Conservation (phyloP, 2,329 filamentous ascomycete genomes). For the Penicillium sp. region DNA sequence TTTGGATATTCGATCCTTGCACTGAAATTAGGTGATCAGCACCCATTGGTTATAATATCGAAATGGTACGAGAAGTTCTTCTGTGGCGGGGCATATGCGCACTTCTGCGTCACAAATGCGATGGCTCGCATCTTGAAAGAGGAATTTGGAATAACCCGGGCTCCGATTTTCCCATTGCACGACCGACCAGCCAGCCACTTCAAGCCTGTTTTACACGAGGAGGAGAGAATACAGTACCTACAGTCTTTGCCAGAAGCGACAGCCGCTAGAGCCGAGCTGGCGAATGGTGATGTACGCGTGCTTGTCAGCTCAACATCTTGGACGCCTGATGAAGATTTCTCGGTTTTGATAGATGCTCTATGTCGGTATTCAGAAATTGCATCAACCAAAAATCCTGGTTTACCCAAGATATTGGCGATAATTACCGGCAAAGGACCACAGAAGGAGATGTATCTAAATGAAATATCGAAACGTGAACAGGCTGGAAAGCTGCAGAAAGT, state of each 20-base stretch:
- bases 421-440: constrained; percentile 94
- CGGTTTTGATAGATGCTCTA: constrained; percentile 76
- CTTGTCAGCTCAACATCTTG: constrained; percentile 93
- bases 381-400: constrained; percentile 39
- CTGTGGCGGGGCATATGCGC: constrained; percentile 64
- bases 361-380: constrained; percentile 63
- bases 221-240: constrained; percentile 58
- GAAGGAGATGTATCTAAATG: constrained; percentile 67
- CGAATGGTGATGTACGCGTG: constrained; percentile 59
- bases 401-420: constrained; percentile 73
- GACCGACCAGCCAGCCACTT: constrained; percentile 84
- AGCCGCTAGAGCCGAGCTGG: constrained; percentile 56
- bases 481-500: constrained; percentile 65
- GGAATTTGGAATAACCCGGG: constrained; percentile 59
- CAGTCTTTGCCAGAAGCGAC: constrained; percentile 61
- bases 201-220: constrained; percentile 57
- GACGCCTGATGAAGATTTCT: constrained; percentile 96
- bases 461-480: constrained; percentile 59
- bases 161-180: constrained; percentile 69
- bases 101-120: constrained; percentile 84
- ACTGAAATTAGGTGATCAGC: constrained; percentile 57
- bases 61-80: constrained; percentile 72
- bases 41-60: constrained; percentile 74
- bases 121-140: constrained; percentile 72
- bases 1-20: constrained; percentile 93